These are phyloP conservation scores for Eustoma russellianum DNA, from an alignment of 257 asterid species.

Conservation along the genomic window DNA sequence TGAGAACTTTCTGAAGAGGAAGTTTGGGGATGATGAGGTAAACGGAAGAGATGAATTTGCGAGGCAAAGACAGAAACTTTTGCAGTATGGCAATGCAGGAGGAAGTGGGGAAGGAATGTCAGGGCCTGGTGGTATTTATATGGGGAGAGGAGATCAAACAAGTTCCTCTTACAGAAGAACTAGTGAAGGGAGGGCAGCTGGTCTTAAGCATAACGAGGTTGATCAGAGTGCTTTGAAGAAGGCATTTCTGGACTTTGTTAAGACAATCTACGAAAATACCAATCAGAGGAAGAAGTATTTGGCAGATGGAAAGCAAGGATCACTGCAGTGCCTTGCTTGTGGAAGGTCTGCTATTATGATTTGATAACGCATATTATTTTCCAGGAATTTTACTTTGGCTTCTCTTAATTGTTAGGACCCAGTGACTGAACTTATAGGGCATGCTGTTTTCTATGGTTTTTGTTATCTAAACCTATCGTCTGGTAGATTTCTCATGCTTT, in stretches of 20 bases:
- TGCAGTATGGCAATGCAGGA: constrained; percentile 68
- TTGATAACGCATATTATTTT: background rate
- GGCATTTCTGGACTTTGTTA: constrained; percentile 60
- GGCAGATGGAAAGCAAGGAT: constrained; percentile 77
- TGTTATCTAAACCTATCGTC: no score
- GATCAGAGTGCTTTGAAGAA: constrained; percentile 51
- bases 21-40: constrained; percentile 71
- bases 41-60: constrained; percentile 60
- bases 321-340: constrained; percentile 63
- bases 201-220: constrained; percentile 45
- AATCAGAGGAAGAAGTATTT: constrained; percentile 49
- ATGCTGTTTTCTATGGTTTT: background rate
- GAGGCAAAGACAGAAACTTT: constrained; percentile 84
- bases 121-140: constrained; percentile 35
- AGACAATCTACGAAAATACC: constrained; percentile 50
- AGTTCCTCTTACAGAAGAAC: constrained; percentile 44
- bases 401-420: no score
- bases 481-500: no score
- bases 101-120: constrained; percentile 19
- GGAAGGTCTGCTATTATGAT: constrained; percentile 44
- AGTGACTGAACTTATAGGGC: background rate
- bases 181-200: constrained; percentile 27
- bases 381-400: background rate
- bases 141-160: constrained; percentile 37
- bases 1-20: constrained; percentile 52